Base-by-base conservation (phyloP, 192 early-diverging fungal species). In the Backusella sp. region DNA sequence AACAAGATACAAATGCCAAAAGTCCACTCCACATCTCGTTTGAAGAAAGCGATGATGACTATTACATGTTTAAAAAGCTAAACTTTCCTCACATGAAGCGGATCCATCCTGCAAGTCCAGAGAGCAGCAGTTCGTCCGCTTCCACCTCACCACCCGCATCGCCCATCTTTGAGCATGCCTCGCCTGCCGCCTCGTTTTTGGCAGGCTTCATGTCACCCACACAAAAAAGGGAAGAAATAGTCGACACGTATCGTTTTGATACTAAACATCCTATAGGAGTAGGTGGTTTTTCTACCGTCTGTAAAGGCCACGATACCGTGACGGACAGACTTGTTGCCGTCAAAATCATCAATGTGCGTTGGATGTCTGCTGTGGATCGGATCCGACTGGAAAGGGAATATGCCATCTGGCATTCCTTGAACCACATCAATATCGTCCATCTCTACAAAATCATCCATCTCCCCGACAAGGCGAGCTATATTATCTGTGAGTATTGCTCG, bases 281-380 rank as follows among this genome's bases (percentile, higher is more conserved):
- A 56, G 94, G 94, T 36, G 90, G 92, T 12, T 96, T 94, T 73
- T 92, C 92, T 14, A 76, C 86, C 17, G 94, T 96, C 15, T 90
- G 90, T 46, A 89, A 92, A 77, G 94, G 87, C 30, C 79, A 70
- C 44, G 79, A 79, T 36, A 84, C 86, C 8, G 82, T 79, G 28
- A 77, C 84, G 67, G 66, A 44, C 19, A 76, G 82, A 62, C 83
- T 71, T 56, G 88, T 90, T 1, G 94, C 93, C 1, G 79, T 93
- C 80, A 96, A 96, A 82, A 84, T 94, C 46, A 86, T 93, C 73
- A 85, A 80, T 69, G 79, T 62, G 59, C 52, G 19, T 46, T 69
- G 41, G 11, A 77, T 79, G 79, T 84, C 6, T 4, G 35, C 67
- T 0, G 42, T 17, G 19, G 35, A 73, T 28, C 35, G 28, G 21